phyloP scores from a whole-genome alignment of 176 grass and related monocot genomes.

The Puccinellia tenuiflora region DNA sequence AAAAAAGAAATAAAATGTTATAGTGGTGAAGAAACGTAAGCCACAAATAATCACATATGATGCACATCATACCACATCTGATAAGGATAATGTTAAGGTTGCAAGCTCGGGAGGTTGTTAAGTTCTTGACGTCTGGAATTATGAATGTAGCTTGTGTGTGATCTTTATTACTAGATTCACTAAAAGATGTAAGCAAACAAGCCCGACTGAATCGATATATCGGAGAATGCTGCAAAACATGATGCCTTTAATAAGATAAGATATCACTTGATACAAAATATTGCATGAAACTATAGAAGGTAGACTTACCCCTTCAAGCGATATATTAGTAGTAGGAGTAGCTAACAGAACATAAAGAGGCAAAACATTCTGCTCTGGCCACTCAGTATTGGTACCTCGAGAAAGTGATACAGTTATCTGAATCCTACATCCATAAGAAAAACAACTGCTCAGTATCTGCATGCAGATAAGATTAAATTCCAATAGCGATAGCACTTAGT shows the following conservation, averaged over 20 bases:
- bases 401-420: slow-evolving; percentile 78
- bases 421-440: slow-evolving; percentile 57
- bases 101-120: neutral
- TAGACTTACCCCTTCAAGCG: neutral
- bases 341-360: slow-evolving; percentile 24
- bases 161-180: neutral
- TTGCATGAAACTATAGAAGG: neutral
- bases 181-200: neutral
- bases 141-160: neutral
- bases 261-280: neutral
- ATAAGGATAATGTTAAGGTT: slow-evolving; percentile 5
- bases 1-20: neutral
- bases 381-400: slow-evolving; percentile 48
- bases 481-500: neutral
- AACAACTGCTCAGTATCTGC: neutral
- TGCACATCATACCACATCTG: neutral
- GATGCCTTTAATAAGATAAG: neutral
- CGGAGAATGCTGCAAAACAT: slow-evolving; percentile 21
- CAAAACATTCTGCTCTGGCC: slow-evolving; percentile 50
- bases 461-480: neutral
- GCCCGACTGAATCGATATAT: slow-evolving; percentile 35
- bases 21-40: neutral
- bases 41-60: neutral
- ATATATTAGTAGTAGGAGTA: neutral
- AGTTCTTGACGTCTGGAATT: neutral